phyloP scores from a whole-genome alignment of 495 filamentous ascomycete genomes.

The Neurospora pannonica region DNA sequence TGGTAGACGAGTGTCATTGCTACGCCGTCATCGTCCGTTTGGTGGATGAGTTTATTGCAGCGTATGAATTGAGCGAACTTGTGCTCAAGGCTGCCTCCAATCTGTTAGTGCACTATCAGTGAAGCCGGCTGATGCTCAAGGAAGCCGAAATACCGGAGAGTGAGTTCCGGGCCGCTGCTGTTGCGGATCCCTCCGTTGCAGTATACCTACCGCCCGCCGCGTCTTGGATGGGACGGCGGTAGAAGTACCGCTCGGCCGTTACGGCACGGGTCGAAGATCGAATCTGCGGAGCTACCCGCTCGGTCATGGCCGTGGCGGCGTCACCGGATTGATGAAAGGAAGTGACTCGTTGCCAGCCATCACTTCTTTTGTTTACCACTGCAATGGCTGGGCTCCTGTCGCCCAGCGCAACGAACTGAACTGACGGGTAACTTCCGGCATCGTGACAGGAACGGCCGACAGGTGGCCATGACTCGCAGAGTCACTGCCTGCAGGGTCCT shows the following conservation, averaged over 20 bases:
- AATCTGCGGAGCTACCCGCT: background rate
- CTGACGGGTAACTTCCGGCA: background rate
- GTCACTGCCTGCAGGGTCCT: background rate
- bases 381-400: background rate
- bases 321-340: background rate
- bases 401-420: background rate
- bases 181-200: background rate
- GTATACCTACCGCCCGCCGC: background rate
- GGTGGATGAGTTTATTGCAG: background rate
- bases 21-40: background rate
- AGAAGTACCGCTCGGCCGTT: background rate
- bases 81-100: background rate
- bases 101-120: background rate
- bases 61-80: background rate
- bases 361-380: background rate
- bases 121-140: background rate
- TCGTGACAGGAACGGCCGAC: background rate
- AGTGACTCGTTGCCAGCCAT: background rate
- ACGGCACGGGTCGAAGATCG: background rate
- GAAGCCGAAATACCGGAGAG: background rate
- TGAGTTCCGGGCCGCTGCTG: background rate
- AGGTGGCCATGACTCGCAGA: background rate
- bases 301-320: background rate
- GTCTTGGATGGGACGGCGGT: background rate
- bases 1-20: background rate